Percentiles rank a stretch among this genome's conserved stretches.
phyloP scores from a whole-genome alignment of 345 rosid species.

The Salix suchowensis region DNA sequence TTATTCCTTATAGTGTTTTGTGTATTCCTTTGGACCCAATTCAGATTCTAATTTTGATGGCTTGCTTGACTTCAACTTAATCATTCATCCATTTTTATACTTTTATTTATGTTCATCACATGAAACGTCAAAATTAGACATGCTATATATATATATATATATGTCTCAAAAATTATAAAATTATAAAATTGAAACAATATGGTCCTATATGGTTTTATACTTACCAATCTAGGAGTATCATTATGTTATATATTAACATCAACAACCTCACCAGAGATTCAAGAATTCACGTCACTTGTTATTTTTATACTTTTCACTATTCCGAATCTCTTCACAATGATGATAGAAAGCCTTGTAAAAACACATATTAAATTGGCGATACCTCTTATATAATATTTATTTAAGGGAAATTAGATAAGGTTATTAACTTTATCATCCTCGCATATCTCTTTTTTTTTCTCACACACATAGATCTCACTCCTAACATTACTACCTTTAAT shows the following conservation, averaged over 20 bases:
- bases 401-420: background rate
- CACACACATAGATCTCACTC: too few relatives aligned
- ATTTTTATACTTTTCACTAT: conserved; percentile 94
- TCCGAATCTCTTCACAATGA: conserved; percentile 59
- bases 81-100: conserved; percentile 93
- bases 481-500: too few relatives aligned
- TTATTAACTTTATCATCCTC: background rate
- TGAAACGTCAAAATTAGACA: background rate
- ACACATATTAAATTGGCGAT: background rate
- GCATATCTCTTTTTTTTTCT: too few relatives aligned
- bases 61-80: conserved; percentile 77
- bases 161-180: background rate
- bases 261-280: conserved; percentile 73
- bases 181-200: background rate
- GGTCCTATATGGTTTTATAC: background rate
- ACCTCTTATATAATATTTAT: background rate
- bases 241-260: conserved; percentile 68
- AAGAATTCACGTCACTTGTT: conserved; percentile 82
- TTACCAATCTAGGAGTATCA: conserved; percentile 69
- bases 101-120: conserved; percentile 60
- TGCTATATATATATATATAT: background rate
- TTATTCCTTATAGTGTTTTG: conserved; percentile 87
- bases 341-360: conserved; percentile 21
- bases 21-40: conserved; percentile 73
- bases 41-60: conserved; percentile 68